These are phyloP conservation scores for Pythium sukuiense DNA, from an alignment of 352 stramenopile genomes.

Conservation along the genomic window DNA sequence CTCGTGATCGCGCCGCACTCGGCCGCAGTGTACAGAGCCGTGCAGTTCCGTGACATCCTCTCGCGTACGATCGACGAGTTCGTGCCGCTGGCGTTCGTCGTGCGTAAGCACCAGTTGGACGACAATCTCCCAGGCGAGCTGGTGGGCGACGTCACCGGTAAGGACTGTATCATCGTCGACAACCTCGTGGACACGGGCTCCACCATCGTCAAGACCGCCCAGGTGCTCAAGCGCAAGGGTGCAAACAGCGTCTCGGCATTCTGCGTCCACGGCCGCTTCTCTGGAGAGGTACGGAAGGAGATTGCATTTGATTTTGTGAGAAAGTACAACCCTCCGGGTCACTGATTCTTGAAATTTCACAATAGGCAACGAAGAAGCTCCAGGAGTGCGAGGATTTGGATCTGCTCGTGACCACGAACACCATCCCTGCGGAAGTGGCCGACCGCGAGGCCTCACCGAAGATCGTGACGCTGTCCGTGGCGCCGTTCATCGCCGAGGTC, in stretches of 20 bases:
- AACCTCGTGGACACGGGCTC: conserved; percentile 86
- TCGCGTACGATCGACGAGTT: conserved; percentile 75
- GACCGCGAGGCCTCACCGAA: conserved; percentile 47
- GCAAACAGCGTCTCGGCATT: conserved; percentile 81
- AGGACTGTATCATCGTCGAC: conserved; percentile 88
- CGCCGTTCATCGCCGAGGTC: conserved; percentile 86
- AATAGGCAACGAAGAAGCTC: conserved; percentile 54
- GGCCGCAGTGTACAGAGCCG: conserved; percentile 72
- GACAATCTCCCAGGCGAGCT: conserved; percentile 68
- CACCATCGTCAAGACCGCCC: conserved; percentile 80
- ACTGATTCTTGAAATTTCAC: neutral
- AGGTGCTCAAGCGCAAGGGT: conserved; percentile 77
- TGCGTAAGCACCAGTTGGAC: conserved; percentile 82
- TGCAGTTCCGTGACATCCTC: conserved; percentile 81
- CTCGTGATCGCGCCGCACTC: conserved; percentile 85
- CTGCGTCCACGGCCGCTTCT: conserved; percentile 84
- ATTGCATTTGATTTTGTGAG: neutral
- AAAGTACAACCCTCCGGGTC: neutral
- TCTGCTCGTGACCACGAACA: conserved; percentile 86
- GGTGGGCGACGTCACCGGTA: conserved; percentile 74
- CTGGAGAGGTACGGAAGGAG: conserved; percentile 68
- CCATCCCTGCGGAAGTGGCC: conserved; percentile 56
- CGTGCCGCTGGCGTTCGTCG: conserved; percentile 79
- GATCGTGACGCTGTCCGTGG: conserved; percentile 85
- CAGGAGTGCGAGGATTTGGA: conserved; percentile 77